Base-by-base conservation (phyloP, 192 early-diverging fungal species). In the Thamnidium elegans region DNA sequence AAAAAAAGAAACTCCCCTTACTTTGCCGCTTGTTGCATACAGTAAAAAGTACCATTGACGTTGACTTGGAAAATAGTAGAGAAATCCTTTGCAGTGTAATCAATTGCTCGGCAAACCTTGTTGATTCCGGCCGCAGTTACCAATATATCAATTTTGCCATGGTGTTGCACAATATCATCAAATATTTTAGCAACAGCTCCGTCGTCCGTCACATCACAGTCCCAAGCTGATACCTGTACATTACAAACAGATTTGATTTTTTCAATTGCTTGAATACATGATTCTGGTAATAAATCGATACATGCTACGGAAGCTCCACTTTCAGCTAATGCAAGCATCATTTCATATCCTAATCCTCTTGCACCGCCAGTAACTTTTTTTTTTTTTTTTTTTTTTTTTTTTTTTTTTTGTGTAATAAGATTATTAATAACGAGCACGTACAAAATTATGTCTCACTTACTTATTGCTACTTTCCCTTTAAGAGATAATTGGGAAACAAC, bases 301-400 rank as follows among this genome's bases (percentile, higher is more conserved):
- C 73, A 75, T 26, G 73, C 73, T 13, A 75, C 68, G 19, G 63
- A 69, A 21, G 73, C 73, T 32, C 73, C 73, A 42, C 56, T 58
- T 50, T 75, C 73, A 10, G 73, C 73, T 39, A 69, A 62, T 26
- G 68, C 59, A 46, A 59, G 52, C 73, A 75, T 75, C 73, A 75
- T 75, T 63, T 75, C 73, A 62, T 54, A 66, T 5, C 73, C 73
- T 4, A 75, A 45, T 50, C 73, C 73, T 56, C 73, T 50, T 26
- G 73, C 73, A 58, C 73, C 73, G 53, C 73, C 73, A 15, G 73
- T 75, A 4, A 75, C 73, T 75, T 26, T 1, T 26, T 26, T 26
- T 26, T 26, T 26, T 42, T 31, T 26, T 26, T 26, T 26, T 42
- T 31, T n/a, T n/a, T n/a, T n/a, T n/a, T n/a, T n/a, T n/a, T n/a